Conservation (phyloP, 1,284 basidiomycete genomes). For the Microbotryum saponariae region DNA sequence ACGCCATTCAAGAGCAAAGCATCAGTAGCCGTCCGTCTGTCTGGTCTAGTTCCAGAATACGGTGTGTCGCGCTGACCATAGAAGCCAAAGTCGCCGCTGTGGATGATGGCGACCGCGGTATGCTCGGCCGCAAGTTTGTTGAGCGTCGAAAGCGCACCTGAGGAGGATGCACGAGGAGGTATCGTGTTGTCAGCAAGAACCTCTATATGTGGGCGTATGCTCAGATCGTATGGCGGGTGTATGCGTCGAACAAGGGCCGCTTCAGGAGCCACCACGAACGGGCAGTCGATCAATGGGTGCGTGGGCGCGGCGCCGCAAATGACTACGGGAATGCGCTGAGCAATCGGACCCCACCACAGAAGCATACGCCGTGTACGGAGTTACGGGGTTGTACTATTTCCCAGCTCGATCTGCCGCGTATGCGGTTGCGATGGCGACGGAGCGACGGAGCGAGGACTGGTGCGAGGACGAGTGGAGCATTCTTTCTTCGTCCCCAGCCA, state of each 20-base stretch:
- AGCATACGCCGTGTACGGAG: no score
- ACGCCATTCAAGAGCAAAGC: neutral
- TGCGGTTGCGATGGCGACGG: no score
- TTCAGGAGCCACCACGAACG: neutral
- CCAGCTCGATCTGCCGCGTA: no score
- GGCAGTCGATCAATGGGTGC: no score
- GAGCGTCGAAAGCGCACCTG: slow-evolving; percentile 61
- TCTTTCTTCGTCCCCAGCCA: no score
- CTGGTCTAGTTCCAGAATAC: neutral
- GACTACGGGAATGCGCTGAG: no score
- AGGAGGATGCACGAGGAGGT: slow-evolving; percentile 28
- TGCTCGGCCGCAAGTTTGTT: slow-evolving; percentile 84
- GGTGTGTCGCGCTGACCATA: slow-evolving; percentile 56
- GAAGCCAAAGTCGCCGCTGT: slow-evolving; percentile 99
- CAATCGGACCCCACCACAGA: no score
- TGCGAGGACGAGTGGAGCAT: no score
- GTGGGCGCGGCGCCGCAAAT: no score
- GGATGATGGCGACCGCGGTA: slow-evolving; percentile 87
- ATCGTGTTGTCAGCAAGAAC: neutral
- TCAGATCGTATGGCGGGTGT: neutral
- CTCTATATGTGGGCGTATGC: neutral
- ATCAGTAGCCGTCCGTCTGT: neutral
- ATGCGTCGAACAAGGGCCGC: neutral
- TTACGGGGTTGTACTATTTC: no score
- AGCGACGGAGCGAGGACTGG: no score